Conservation (phyloP, 1,139 yeast genomes). For the Geotrichum restrictum region DNA sequence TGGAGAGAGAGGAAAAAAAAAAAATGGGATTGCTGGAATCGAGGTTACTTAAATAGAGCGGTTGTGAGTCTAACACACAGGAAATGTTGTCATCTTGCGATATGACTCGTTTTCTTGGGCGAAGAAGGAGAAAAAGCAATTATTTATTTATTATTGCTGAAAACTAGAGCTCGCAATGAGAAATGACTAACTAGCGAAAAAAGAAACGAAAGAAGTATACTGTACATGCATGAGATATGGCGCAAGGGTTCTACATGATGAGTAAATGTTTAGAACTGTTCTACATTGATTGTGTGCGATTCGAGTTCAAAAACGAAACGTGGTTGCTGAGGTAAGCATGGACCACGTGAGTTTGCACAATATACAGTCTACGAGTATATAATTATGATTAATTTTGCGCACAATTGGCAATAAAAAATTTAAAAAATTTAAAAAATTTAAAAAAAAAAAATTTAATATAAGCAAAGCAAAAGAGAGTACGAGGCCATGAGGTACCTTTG, state of each 20-base stretch:
- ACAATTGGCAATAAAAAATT: too few species aligned
- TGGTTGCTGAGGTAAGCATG: too few species aligned
- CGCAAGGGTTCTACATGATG: neutral
- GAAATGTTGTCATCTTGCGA: slow-evolving; percentile 4
- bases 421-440: too few species aligned
- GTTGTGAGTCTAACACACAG: neutral
- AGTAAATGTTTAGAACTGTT: neutral
- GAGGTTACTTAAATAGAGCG: neutral
- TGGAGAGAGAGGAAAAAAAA: neutral
- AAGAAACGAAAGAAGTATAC: too few species aligned
- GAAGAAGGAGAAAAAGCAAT: neutral
- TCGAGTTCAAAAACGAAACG: neutral
- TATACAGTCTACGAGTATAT: neutral
- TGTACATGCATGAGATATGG: too few species aligned
- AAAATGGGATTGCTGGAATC: neutral
- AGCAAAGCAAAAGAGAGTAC: too few species aligned
- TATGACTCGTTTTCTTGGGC: neutral
- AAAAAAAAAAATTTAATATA: too few species aligned
- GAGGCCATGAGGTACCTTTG: too few species aligned
- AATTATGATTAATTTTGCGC: too few species aligned
- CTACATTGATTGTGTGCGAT: neutral
- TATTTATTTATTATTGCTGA: too few species aligned
- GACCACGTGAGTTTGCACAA: slow-evolving; percentile 1
- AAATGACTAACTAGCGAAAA: too few species aligned
- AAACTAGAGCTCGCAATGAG: too few species aligned